Evolutionary conservation across 2,329 filamentous ascomycete genomes (phyloP), one percentile per base, ranked within the genome.

Genomic region (Talaromyces sp.): DNA sequence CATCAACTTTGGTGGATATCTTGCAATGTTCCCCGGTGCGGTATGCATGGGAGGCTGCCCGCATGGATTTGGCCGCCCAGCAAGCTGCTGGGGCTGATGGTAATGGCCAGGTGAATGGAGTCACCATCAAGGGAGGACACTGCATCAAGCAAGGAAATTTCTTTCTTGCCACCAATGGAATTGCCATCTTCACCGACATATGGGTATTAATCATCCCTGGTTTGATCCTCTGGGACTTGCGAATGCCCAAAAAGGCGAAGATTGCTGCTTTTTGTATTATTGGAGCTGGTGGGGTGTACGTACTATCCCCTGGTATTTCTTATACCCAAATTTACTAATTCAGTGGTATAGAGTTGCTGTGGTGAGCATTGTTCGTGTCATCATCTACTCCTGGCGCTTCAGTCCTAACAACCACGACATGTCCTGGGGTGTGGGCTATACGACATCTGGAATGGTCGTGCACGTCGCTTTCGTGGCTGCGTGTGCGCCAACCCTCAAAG

Each of bases 111-210:
- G 18, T 67, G 47, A 64, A 72, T 28, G 14, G 30, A 1, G 57
- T 61, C 18, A 67, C 68, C 42, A 47, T 47, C 44, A 27, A 59
- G 16, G 63, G 62, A 12, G 68, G 69, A 0, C 67, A 61, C n/a
- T 75, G 71, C 51, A 68, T 74, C 42, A 59, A 72, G n/a, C 68
- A 69, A 40, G 67, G 64, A 14, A 65, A 59, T 1, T 73, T 74
- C 56, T 73, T 68, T 52, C 66, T 73, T 1, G 65, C 66, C 2
- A 70, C 66, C 0, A 70, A 68, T 1, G 68, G 66, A 4, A 53
- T 70, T 0, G 68, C 71, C 36, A 65, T 75, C n/a, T 66, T 74
- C 57, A 73, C 72, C 2, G 72, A 75, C 31, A 14, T 71, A 1
- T 59, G 73, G 40, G 68, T 75, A 1, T 56, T 75, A 2, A 63